Percentiles rank a stretch among this genome's conserved stretches.
Evolutionary conservation across 1,139 yeast genomes (phyloP).

Genomic region (Yamadazyma dushanensis): DNA sequence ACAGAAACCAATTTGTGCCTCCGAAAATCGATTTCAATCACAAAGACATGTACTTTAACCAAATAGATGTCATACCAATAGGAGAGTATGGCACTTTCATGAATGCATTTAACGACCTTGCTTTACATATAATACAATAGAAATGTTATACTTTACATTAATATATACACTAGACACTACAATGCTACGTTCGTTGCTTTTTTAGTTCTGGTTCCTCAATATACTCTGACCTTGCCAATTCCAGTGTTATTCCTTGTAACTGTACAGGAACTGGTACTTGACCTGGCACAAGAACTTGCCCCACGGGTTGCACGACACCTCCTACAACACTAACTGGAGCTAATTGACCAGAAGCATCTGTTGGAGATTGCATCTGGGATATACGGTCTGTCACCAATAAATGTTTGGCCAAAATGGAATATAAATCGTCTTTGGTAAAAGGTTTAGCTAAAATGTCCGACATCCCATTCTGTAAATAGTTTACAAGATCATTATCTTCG

Average conservation of each 20-base stretch:
- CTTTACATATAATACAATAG: conserved; percentile 33
- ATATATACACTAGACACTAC: background rate
- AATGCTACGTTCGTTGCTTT: conserved; percentile 17
- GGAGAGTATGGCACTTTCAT: conserved; percentile 41
- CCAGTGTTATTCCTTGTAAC: background rate
- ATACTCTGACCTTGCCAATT: conserved; percentile 1
- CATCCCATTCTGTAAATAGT: conserved; percentile 86
- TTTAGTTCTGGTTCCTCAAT: conserved; percentile 14
- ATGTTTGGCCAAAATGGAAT: conserved; percentile 72
- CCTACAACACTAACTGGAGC: background rate
- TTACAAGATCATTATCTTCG: conserved; percentile 75
- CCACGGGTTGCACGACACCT: background rate
- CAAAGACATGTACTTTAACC: conserved; percentile 8
- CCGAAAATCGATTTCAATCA: conserved; percentile 40
- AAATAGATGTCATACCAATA: background rate
- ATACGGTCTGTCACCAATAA: conserved; percentile 19
- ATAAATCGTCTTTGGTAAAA: conserved; percentile 81
- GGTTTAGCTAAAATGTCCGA: conserved; percentile 91
- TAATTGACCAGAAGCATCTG: background rate
- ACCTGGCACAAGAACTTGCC: background rate
- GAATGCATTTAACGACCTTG: conserved; percentile 54
- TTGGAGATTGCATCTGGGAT: conserved; percentile 3
- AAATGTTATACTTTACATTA: background rate
- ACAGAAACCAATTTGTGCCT: conserved; percentile 23
- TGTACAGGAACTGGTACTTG: conserved; percentile 9